phyloP scores from a whole-genome alignment of 2,329 filamentous ascomycete species.

The Colletotrichum tamarilloi region DNA sequence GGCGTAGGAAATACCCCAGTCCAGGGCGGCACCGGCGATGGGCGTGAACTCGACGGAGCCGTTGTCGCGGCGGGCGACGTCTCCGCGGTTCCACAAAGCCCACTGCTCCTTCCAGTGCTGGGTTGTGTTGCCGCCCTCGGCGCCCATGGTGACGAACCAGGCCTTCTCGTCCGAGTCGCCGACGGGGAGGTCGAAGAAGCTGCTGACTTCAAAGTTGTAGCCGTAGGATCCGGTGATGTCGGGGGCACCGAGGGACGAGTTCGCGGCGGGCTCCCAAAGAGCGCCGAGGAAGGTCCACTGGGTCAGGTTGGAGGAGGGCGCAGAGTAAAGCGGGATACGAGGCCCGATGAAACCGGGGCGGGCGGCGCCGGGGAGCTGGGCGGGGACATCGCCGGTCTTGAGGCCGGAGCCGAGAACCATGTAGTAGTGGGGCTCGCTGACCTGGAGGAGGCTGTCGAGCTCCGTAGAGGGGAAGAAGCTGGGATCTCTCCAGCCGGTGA shows the following conservation, averaged over 20 bases:
- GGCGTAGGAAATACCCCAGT: constrained; percentile 36
- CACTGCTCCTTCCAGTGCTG: constrained; percentile 35
- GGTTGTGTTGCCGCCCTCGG: constrained; percentile 36
- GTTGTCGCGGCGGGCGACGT: constrained; percentile 31
- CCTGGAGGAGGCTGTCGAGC: constrained; percentile 28
- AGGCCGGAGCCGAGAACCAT: constrained; percentile 36
- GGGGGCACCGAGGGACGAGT: constrained; percentile 30
- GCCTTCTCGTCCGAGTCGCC: constrained; percentile 31
- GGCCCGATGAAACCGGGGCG: constrained; percentile 36
- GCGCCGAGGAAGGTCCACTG: constrained; percentile 37
- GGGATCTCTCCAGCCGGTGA: constrained; percentile 37
- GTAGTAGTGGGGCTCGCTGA: constrained; percentile 34
- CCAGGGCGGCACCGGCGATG: constrained; percentile 31
- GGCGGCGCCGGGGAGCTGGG: constrained; percentile 30
- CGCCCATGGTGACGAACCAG: constrained; percentile 33
- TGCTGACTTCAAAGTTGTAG: constrained; percentile 37
- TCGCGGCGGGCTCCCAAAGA: constrained; percentile 35
- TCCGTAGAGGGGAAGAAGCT: constrained; percentile 33
- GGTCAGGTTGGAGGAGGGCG: constrained; percentile 33
- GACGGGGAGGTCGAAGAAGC: constrained; percentile 33
- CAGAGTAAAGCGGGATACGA: constrained; percentile 35
- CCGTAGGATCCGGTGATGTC: constrained; percentile 35
- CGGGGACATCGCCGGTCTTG: constrained; percentile 34
- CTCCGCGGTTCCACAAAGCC: constrained; percentile 36
- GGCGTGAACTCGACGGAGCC: constrained; percentile 35